phyloP scores from a whole-genome alignment of 2,329 filamentous ascomycete species.

The Myriosclerotinia curreyana region DNA sequence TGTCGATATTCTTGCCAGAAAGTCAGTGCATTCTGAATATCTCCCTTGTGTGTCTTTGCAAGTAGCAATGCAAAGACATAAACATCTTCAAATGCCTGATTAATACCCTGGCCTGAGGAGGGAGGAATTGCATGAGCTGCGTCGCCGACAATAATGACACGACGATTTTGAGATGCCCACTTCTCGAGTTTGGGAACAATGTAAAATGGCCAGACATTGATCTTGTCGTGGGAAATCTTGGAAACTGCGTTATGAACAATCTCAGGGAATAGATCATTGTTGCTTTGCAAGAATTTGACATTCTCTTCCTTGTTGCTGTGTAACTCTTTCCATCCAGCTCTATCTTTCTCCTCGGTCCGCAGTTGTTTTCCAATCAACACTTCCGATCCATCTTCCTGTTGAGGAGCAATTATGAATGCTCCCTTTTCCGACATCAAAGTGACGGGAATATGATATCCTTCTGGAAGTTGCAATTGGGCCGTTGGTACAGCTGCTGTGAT shows the following conservation, averaged over 20 bases:
- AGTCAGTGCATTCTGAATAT: constrained; percentile 37
- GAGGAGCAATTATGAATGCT: constrained; percentile 51
- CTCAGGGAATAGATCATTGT: constrained; percentile 40
- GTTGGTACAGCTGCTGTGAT: constrained; percentile 37
- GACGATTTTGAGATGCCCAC: constrained; percentile 41
- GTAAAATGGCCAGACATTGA: constrained; percentile 49
- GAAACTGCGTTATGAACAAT: constrained; percentile 43
- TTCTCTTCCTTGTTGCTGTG: constrained; percentile 42
- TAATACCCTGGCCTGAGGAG: constrained; percentile 47
- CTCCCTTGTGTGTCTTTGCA: constrained; percentile 31
- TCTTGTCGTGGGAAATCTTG: constrained; percentile 39
- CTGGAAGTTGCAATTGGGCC: constrained; percentile 29
- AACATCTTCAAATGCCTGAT: constrained; percentile 51
- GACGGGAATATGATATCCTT: constrained; percentile 28
- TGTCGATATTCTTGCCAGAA: constrained; percentile 51
- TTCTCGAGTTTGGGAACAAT: constrained; percentile 44
- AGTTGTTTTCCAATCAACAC: constrained; percentile 49
- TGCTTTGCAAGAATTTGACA: constrained; percentile 40
- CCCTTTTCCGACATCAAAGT: constrained; percentile 38
- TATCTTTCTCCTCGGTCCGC: constrained; percentile 41
- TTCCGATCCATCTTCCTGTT: constrained; percentile 49
- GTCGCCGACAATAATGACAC: constrained; percentile 48
- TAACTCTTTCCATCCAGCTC: constrained; percentile 45
- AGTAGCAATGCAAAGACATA: constrained; percentile 46
- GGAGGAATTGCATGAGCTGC: constrained; percentile 50